Evolutionary conservation across 2,329 filamentous ascomycete species (phyloP).

Genomic region (Penicillium polonicum): DNA sequence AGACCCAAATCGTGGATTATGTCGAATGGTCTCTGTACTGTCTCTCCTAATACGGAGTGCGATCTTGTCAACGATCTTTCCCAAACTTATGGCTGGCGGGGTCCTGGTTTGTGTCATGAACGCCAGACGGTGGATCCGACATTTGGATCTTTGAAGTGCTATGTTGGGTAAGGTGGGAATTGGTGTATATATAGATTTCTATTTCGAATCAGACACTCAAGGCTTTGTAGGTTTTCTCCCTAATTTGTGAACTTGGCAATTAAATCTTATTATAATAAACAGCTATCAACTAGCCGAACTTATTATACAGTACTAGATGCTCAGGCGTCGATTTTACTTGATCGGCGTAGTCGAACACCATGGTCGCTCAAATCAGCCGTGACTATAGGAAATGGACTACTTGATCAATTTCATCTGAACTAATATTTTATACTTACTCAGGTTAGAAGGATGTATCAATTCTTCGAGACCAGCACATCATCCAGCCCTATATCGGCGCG

Average conservation of each 20-base stretch:
- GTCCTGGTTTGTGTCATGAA: background rate
- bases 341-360: background rate
- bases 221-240: too few species aligned
- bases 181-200: background rate
- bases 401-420: background rate
- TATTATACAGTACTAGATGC: too few species aligned
- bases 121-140: background rate
- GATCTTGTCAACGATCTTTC: slow-evolving; percentile 1
- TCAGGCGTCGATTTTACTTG: background rate
- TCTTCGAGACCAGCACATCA: background rate
- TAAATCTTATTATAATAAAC: background rate
- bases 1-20: slow-evolving; percentile 1
- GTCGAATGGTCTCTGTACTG: slow-evolving; percentile 6
- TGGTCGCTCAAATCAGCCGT: background rate
- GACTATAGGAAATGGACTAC: background rate
- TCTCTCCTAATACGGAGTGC: background rate
- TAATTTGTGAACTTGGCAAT: background rate
- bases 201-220: background rate
- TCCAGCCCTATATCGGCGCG: background rate
- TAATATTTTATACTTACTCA: background rate
- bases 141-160: slow-evolving; percentile 6
- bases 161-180: slow-evolving; percentile 1
- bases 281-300: background rate
- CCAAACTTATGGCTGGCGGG: slow-evolving; percentile 6
- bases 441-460: background rate